phyloP scores from a whole-genome alignment of 2,329 filamentous ascomycete genomes.

The Periglandula ipomoeae region DNA sequence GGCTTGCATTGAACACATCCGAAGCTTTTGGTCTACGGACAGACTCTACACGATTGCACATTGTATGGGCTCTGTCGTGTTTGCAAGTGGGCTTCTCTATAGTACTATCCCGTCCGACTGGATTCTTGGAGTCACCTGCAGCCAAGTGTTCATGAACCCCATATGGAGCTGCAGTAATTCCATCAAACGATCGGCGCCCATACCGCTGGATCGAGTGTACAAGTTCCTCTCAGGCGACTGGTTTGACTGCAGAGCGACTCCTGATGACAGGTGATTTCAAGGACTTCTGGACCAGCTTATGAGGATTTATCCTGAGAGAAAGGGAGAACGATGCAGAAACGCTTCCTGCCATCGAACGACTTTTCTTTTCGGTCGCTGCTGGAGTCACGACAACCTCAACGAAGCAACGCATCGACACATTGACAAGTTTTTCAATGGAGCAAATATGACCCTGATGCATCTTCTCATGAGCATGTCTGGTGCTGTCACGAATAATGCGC shows the following conservation, averaged over 20 bases:
- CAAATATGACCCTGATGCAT: constrained; percentile 48
- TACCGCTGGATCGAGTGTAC: constrained; percentile 43
- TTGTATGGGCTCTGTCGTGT: constrained; percentile 55
- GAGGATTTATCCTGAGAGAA: constrained; percentile 45
- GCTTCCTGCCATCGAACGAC: constrained; percentile 51
- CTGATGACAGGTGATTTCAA: constrained; percentile 35
- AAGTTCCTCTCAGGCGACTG: constrained; percentile 37
- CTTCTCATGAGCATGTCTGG: constrained; percentile 48
- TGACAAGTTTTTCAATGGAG: constrained; percentile 52
- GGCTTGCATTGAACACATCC: constrained; percentile 45
- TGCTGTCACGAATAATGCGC: constrained; percentile 42
- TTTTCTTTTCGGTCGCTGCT: constrained; percentile 51
- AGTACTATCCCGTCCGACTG: constrained; percentile 48
- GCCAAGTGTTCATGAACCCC: constrained; percentile 56
- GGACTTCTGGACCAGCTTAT: constrained; percentile 44
- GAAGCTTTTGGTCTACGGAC: constrained; percentile 24
- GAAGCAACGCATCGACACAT: constrained; percentile 55
- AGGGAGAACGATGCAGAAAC: constrained; percentile 50
- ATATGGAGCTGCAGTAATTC: constrained; percentile 47
- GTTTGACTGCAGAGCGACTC: constrained; percentile 44
- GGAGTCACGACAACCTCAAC: constrained; percentile 57
- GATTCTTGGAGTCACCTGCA: constrained; percentile 49
- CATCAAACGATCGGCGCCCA: constrained; percentile 42
- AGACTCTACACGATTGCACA: constrained; percentile 51
- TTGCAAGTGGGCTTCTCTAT: constrained; percentile 49